A percentile compares a stretch with the other conserved stretches of the same genome.
phyloP scores from a whole-genome alignment of 139 green algal genomes.

The Eudorina sp. region DNA sequence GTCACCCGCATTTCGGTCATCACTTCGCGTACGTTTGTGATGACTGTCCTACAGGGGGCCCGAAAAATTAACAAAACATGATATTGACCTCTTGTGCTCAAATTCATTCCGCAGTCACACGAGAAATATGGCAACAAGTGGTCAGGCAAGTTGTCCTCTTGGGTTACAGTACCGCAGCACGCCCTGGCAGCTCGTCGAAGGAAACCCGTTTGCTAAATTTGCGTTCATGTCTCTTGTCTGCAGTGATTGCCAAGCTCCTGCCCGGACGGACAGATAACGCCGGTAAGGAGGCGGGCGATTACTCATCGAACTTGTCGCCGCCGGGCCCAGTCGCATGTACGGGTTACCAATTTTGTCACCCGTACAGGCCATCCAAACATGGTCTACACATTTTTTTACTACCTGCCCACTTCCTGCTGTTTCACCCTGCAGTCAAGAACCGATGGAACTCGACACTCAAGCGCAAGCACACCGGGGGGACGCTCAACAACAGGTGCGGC shows the following conservation, averaged over 20 bases:
- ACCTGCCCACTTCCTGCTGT: not conserved
- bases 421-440: slow-evolving; percentile 48
- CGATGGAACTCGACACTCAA: slow-evolving; percentile 57
- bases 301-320: no score
- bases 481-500: slow-evolving; percentile 30
- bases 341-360: not conserved
- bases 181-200: not conserved
- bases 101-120: slow-evolving; percentile 53
- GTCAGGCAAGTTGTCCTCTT: slow-evolving; percentile 54
- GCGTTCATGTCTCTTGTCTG: not conserved
- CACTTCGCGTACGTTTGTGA: no score
- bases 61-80: not conserved
- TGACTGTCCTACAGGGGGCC: no score
- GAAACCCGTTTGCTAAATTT: not conserved
- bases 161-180: no score
- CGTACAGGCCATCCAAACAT: no score
- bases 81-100: not conserved
- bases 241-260: slow-evolving; percentile 72
- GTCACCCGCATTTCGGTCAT: no score
- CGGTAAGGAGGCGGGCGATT: slow-evolving; percentile 48
- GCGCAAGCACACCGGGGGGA: slow-evolving; percentile 36
- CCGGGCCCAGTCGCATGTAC: no score
- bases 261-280: slow-evolving; percentile 72
- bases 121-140: slow-evolving; percentile 67
- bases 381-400: not conserved